Evolutionary conservation across 345 rosid genomes (phyloP).

Genomic region (Excoecaria cochinchinensis): DNA sequence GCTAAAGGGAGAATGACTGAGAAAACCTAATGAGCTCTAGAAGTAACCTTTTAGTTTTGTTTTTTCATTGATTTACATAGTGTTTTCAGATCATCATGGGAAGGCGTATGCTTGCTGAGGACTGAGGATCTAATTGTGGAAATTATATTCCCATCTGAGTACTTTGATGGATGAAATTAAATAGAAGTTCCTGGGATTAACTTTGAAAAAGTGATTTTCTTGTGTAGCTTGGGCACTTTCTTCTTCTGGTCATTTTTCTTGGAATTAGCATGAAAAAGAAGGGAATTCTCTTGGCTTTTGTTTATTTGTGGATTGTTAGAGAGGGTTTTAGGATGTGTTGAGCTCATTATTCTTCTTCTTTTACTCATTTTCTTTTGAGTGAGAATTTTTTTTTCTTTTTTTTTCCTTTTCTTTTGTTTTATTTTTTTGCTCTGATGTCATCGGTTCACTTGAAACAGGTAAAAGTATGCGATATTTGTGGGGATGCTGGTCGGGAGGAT

Average conservation of each 20-base stretch:
- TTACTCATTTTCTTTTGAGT: background rate
- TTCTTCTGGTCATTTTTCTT: background rate
- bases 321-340: background rate
- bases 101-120: background rate
- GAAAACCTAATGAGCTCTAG: background rate
- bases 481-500: slow-evolving; percentile 99
- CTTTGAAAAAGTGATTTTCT: background rate
- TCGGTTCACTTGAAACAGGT: slow-evolving; percentile 54
- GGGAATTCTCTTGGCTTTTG: too few species aligned
- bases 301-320: background rate
- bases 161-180: background rate
- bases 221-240: background rate
- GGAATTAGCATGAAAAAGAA: background rate
- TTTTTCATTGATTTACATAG: background rate
- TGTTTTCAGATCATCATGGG: background rate
- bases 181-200: background rate
- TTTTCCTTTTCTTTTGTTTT: background rate
- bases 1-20: background rate
- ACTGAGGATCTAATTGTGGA: background rate
- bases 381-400: background rate
- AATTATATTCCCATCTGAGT: background rate
- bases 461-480: slow-evolving; percentile 98
- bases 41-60: background rate
- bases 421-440: background rate
- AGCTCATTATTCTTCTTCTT: background rate